Evolutionary conservation across 352 stramenopile genomes (phyloP).

Genomic region (Globisporangium takayamanum): DNA sequence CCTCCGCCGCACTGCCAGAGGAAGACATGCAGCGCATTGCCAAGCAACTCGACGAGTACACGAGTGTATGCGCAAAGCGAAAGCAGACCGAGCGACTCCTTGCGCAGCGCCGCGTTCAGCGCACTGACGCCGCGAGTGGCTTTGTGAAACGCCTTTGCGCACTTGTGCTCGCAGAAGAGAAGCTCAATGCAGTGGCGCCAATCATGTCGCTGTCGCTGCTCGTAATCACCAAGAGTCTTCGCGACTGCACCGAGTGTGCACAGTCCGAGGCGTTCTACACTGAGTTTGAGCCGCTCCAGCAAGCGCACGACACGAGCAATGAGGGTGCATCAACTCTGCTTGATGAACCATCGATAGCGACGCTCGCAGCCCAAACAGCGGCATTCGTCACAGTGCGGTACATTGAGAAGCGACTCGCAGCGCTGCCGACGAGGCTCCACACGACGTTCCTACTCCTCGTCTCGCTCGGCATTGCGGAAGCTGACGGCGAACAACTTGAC

Average conservation of each 20-base stretch:
- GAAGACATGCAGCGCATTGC: constrained; percentile 28
- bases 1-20: constrained; percentile 1
- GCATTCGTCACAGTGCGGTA: constrained; percentile 14
- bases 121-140: constrained; percentile 5
- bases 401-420: constrained; percentile 20
- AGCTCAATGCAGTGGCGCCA: constrained; percentile 11
- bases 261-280: constrained; percentile 4
- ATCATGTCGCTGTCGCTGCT: constrained; percentile 15
- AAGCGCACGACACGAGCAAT: neutral
- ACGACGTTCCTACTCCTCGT: constrained; percentile 24
- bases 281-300: neutral
- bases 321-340: neutral
- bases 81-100: constrained; percentile 16
- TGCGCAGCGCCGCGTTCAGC: constrained; percentile 1
- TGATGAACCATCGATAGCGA: neutral
- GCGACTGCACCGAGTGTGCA: constrained; percentile 2
- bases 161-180: constrained; percentile 19
- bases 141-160: constrained; percentile 22
- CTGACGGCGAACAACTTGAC: neutral
- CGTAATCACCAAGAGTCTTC: constrained; percentile 8
- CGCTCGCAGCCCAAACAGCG: constrained; percentile 5
- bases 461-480: constrained; percentile 9
- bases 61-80: constrained; percentile 11
- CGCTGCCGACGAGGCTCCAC: constrained; percentile 22
- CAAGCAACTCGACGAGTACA: constrained; percentile 22